phyloP scores from a whole-genome alignment of 2,329 filamentous ascomycete species.

The Beauveria rudraprayagi region DNA sequence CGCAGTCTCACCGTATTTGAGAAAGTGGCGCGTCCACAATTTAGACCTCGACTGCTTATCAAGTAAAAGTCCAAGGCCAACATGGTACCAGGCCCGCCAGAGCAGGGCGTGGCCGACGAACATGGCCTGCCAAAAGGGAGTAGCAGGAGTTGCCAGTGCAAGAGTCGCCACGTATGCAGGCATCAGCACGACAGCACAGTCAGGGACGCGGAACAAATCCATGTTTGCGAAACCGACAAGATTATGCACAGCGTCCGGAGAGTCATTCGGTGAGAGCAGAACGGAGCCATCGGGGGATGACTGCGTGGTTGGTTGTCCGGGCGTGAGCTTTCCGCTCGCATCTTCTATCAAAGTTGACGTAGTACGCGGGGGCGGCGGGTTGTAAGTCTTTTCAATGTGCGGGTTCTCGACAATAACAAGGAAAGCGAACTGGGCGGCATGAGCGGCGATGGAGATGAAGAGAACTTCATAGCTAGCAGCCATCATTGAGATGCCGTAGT shows the following conservation, averaged over 20 bases:
- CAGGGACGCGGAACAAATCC: constrained; percentile 80
- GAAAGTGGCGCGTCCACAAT: constrained; percentile 92
- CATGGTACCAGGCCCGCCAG: constrained; percentile 87
- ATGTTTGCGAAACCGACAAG: constrained; percentile 76
- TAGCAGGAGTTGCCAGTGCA: constrained; percentile 69
- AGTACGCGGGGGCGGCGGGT: constrained; percentile 71
- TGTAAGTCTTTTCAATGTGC: constrained; percentile 97
- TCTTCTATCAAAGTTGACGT: constrained; percentile 30
- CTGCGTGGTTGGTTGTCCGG: constrained; percentile 17
- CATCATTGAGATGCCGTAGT: constrained; percentile 97
- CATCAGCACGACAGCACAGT: constrained; percentile 71
- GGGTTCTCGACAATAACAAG: constrained; percentile 88
- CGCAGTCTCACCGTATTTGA: constrained; percentile 88
- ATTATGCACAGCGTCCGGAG: constrained; percentile 67
- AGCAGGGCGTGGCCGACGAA: constrained; percentile 73
- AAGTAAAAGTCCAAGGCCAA: constrained; percentile 80
- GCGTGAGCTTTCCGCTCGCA: constrained; percentile 21
- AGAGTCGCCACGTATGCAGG: constrained; percentile 67
- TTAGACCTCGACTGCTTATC: constrained; percentile 82
- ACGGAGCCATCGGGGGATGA: constrained; percentile 19
- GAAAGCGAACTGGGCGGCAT: constrained; percentile 91
- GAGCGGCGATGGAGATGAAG: constrained; percentile 91
- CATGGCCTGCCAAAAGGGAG: constrained; percentile 62
- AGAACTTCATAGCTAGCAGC: constrained; percentile 95
- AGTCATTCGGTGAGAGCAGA: constrained; percentile 22